These are phyloP conservation scores for Fusarium coffeatum DNA, from an alignment of 2,329 filamentous ascomycete genomes.

Conservation along the genomic window DNA sequence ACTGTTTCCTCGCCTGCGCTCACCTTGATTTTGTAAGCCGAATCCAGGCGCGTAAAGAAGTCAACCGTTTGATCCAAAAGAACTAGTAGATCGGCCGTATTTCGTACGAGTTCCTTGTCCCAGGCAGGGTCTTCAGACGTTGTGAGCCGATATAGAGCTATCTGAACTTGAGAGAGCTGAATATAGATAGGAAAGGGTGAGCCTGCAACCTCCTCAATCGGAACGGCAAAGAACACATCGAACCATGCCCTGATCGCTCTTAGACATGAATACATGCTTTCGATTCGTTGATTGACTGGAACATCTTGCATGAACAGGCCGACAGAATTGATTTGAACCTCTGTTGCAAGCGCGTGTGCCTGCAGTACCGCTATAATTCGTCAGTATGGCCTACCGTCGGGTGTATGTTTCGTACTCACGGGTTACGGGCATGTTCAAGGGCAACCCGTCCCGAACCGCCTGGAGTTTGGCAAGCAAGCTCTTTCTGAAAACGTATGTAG, in stretches of 20 bases:
- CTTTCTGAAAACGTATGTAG: conserved; percentile 51
- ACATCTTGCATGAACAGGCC: conserved; percentile 50
- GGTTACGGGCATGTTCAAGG: conserved; percentile 42
- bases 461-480: conserved; percentile 47
- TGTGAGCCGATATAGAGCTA: conserved; percentile 55
- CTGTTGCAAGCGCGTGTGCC: conserved; percentile 47
- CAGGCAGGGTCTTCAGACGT: conserved; percentile 55
- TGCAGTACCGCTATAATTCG: conserved; percentile 46
- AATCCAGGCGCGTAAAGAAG: conserved; percentile 46
- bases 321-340: conserved; percentile 50
- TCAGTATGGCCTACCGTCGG: conserved; percentile 8
- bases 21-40: conserved; percentile 46
- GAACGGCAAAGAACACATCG: conserved; percentile 52
- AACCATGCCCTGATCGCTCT: conserved; percentile 52
- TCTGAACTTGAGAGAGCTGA: conserved; percentile 52
- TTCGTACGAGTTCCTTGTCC: conserved; percentile 54
- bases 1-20: conserved; percentile 48
- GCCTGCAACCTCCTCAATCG: conserved; percentile 46
- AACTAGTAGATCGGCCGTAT: conserved; percentile 51
- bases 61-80: conserved; percentile 52
- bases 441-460: conserved; percentile 42
- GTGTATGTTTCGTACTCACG: conserved; percentile 39
- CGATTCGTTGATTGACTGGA: conserved; percentile 49
- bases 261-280: conserved; percentile 53
- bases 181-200: conserved; percentile 52